Evolutionary conservation across 495 filamentous ascomycete genomes (phyloP), one percentile per base, ranked within the genome.

Genomic region (Clohesyomyces aquaticus): DNA sequence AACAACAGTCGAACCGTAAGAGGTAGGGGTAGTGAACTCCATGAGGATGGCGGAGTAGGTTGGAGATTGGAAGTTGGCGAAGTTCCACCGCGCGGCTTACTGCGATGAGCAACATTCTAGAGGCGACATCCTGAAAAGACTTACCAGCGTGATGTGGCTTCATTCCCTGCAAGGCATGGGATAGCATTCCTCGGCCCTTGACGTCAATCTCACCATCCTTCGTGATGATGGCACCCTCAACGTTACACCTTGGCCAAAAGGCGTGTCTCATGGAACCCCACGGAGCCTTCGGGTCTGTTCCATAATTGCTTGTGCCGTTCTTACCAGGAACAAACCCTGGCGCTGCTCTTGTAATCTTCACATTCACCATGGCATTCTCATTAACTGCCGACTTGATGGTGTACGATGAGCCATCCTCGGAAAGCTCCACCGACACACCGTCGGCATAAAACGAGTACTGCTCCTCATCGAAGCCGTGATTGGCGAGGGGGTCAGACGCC

Each of bases 21-120:
- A 96, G 8, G 89, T 86, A n/a, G 94, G 94, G 0, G 94, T 98
- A 22, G 87, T 96, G 76, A 82, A 98, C 75, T 98, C 89, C 94
- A 98, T 98, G 83, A 97, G 83, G 58, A 94, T 73, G 25, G 92
- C 93, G 14, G 91, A 91, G 76, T 88, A 88, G 4, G 80, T 91
- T 9, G 91, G 90, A 3, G 88, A 87, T 73, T 97, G 91, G 80
- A 96, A 98, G 76, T 92, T 86, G 73, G 84, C 77, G 75, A 97
- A 98, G 74, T 93, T 96, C 94, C 94, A 98, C 63, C 84, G 87
- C 18, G 92, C 87, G 59, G 93, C 94, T 88, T 69, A 11, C 35
- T 27, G 47, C n/a, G 2, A 52, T 71, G 59, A 71, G 60, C 19
- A 43, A 0, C 14, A 22, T 14, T 59, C 14, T 16, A 25, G 56